Base-by-base conservation (phyloP, 768 basidiomycete genomes). In the Tephrocybe rancida region DNA sequence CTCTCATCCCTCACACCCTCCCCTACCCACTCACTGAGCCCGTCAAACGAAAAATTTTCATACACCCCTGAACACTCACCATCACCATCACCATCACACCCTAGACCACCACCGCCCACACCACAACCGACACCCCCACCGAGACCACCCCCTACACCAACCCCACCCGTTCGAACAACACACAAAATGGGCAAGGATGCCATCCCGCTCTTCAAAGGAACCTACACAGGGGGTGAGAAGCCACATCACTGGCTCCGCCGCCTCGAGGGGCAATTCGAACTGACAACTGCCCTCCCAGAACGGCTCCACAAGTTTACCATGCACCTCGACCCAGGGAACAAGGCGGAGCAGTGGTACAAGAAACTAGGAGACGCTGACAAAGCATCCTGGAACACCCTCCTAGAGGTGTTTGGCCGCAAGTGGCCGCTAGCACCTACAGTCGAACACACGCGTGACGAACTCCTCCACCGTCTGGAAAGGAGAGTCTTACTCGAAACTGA, bases 241-340 rank as follows among this genome's bases (percentile, higher is more conserved):
- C 49, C 49, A 21, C 49, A 50, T 38, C 39, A 35, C 5, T 50
- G 49, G 49, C 41, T 50, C 25, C 41, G 49, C n/a, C 14, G 37
- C 26, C 39, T 50, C 18, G 38, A 50, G 14, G 49, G 38, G 37
- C 3, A 26, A 4, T 50, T 50, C 21, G 26, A 50, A 19, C 9
- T 41, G 5, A 50, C 22, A 8, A 50, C 49, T 1, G 18, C 49
- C 25, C 39, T 42, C 24, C 2, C 9, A 3, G 18, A 22, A 9
- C 26, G 41, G 27, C 16, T 50, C 27, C 41, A 50, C 27, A 13
- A 19, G 4, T 50, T 50, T 25, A 18, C 26, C n/a, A 50, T 41
- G 19, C 21, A n/a, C 39, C 39, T 50, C 2, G 41, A 50, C 21
- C 39, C 49, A 18, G 39, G n/a, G n/a, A n/a, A n/a, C n/a, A n/a